Evolutionary conservation across 2,329 filamentous ascomycete species (phyloP).

Genomic region (Bimuria novae-zelandiae): DNA sequence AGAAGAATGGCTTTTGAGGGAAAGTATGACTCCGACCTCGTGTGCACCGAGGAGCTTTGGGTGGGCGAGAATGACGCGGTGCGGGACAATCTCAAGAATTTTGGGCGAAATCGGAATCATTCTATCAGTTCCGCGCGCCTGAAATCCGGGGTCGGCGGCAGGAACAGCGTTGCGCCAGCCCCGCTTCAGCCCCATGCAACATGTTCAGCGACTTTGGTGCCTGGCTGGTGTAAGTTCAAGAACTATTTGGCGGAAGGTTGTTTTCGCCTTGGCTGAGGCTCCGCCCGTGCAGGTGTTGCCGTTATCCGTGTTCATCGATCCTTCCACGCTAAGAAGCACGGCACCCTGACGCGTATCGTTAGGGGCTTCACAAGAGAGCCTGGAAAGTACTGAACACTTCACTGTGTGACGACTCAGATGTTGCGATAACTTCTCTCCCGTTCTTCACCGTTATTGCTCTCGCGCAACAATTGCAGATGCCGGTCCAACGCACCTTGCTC

Average conservation of each 20-base stretch:
- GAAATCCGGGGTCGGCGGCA: slow-evolving; percentile 14
- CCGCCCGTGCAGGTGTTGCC: background rate
- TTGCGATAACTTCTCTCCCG: slow-evolving; percentile 2
- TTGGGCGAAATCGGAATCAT: slow-evolving; percentile 40
- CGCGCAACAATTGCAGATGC: slow-evolving; percentile 29
- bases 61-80: slow-evolving; percentile 17
- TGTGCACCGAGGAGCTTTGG: background rate
- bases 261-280: background rate
- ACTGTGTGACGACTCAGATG: background rate
- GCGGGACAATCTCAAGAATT: slow-evolving; percentile 22
- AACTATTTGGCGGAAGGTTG: too few species aligned
- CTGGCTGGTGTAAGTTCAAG: background rate
- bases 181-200: slow-evolving; percentile 26
- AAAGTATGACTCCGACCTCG: slow-evolving; percentile 4
- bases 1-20: background rate
- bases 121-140: too few species aligned
- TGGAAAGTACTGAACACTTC: background rate
- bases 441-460: background rate
- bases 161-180: too few species aligned
- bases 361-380: background rate
- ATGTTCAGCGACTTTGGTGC: background rate
- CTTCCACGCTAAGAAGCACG: slow-evolving; percentile 5
- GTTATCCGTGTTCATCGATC: background rate
- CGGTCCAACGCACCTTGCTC: slow-evolving; percentile 38
- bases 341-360: background rate